Base-by-base conservation (phyloP, 176 grass and related monocot genomes). In the barley (Hordeum vulgare) region DNA sequence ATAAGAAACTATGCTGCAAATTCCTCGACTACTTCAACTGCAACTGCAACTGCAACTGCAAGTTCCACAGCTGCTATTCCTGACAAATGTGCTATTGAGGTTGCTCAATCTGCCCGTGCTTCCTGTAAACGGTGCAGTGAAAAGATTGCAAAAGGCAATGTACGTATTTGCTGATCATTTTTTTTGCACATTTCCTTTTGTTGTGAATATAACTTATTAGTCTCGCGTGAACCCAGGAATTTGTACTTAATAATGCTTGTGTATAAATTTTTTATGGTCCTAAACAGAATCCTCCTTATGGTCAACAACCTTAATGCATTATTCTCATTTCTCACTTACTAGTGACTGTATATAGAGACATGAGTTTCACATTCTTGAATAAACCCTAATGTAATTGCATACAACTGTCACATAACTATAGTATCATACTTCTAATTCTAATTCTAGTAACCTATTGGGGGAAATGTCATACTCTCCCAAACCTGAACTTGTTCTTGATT, bases 141-240 rank as follows among this genome's bases (percentile, higher is more conserved):
- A 88, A 98, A 95, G 90, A 93, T 98, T 74, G 63, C 77, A 61
- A 98, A 98, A 91, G 96, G 90, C 88, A 81, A 56, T 4, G 96
- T 98, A 61, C 23, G 96, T 98, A 88, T 67, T 73, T 80, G 49
- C 66, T 39, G 37, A 86, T 84, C 74, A 81, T 40, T 82, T 71
- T n/a, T 89, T 53, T 84, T 47, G 23, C 85, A 6, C 23, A 77
- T 60, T 29, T 59, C 44, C 31, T 41, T 20, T 73, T 57, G 0
- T 66, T 66, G 23, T 66, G 66, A 63, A 34, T 7, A 20, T 82
- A 40, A 77, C 54, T 79, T 62, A 83, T 35, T 49, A 24, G 37
- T 33, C 57, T 78, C 34, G 9, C 5, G 23, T 81, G 49, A 81
- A 15, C 3, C 17, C 26, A 75, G 31, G 17, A 40, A 54, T 31